Base-by-base conservation (phyloP, 1,284 basidiomycete species). In the Tilletiopsis washingtonensis region DNA sequence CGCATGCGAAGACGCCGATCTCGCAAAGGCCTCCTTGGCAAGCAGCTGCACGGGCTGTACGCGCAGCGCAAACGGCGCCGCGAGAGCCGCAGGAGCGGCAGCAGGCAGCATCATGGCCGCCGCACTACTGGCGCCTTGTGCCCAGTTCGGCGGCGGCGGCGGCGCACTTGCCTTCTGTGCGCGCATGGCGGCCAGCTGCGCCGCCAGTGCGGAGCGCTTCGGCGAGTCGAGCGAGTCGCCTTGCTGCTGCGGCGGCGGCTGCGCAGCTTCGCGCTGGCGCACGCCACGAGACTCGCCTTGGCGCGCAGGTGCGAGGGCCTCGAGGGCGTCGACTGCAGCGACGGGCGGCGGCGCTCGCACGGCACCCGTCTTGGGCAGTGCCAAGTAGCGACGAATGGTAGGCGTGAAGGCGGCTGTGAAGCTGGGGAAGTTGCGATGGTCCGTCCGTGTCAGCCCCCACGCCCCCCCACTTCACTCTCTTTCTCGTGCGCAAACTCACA, bases 381-480 rank as follows among this genome's bases (percentile, higher is more conserved):
- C 54, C 43, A 78, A 70, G 37, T 77, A 76, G 38, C 75, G 64
- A 11, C 75, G 50, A 39, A 75, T 75, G 0, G 75, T 77, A 0
- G 77, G 77, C 4, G 76, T 77, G 23, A 78, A 58, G 1, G 76
- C 76, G 9, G 67, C 71, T 5, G 75, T 73, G 42, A 78, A 78
- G 2, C 75, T 77, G 53, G 1, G 12, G 29, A 20, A 24, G 15
- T 20, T 5, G 9, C 29, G n/a, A n/a, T n/a, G n/a, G n/a, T n/a
- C n/a, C n/a, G n/a, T n/a, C n/a, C n/a, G n/a, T n/a, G n/a, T n/a
- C n/a, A n/a, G n/a, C n/a, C n/a, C n/a, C n/a, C n/a, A n/a, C n/a
- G n/a, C n/a, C n/a, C n/a, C n/a, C n/a, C n/a, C n/a, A n/a, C n/a
- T n/a, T n/a, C n/a, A n/a, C n/a, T n/a, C n/a, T n/a, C n/a, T n/a